Evolutionary conservation across 768 basidiomycete species (phyloP).

Genomic region (Lentinula aciculospora): DNA sequence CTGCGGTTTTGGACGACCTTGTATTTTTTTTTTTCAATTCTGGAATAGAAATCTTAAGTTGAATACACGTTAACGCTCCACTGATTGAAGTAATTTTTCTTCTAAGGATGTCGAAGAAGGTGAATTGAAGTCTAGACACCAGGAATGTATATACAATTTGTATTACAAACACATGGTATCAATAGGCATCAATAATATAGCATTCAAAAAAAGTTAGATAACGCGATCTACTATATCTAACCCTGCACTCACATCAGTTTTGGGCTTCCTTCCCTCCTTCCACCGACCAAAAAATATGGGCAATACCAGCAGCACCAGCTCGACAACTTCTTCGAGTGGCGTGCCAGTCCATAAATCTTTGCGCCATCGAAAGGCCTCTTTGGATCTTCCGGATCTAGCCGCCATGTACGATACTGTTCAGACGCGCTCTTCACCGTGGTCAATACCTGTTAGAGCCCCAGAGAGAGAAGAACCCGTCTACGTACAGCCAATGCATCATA

Average conservation of each 20-base stretch:
- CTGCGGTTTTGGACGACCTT: too few species aligned
- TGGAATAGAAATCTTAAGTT: too few species aligned
- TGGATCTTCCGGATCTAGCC: slow-evolving; percentile 7
- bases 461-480: neutral
- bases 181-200: too few species aligned
- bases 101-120: too few species aligned
- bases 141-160: too few species aligned
- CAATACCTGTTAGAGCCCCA: neutral
- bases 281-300: neutral
- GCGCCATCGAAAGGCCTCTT: neutral
- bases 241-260: neutral
- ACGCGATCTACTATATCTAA: neutral
- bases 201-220: neutral
- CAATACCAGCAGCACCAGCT: neutral
- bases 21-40: too few species aligned
- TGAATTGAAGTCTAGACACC: too few species aligned
- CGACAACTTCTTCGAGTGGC: neutral
- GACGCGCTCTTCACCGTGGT: neutral
- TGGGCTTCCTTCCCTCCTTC: neutral
- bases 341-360: slow-evolving; percentile 3
- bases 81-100: too few species aligned
- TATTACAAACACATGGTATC: neutral
- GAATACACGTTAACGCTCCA: too few species aligned
- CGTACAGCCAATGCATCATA: neutral
- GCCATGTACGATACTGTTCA: neutral